These are phyloP conservation scores for Trebouxia gelatinosa DNA, from an alignment of 163 green algal genomes.

Conservation along the genomic window DNA sequence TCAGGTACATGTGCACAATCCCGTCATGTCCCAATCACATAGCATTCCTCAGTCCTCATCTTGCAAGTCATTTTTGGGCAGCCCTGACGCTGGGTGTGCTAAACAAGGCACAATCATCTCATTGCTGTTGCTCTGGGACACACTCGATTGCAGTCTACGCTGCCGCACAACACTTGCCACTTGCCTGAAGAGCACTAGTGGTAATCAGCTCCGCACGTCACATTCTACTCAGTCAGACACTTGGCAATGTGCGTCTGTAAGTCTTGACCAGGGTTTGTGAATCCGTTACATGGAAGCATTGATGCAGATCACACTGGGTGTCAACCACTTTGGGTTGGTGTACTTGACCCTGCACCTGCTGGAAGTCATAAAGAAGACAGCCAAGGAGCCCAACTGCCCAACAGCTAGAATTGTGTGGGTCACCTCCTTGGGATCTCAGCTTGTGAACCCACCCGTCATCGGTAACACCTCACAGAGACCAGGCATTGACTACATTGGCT, in stretches of 20 bases:
- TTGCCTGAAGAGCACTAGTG: too few species aligned
- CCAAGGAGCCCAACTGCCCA: not conserved
- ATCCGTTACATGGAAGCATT: not conserved
- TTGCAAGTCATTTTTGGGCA: too few species aligned
- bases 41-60: too few species aligned
- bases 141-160: too few species aligned
- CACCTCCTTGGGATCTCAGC: slow-evolving; percentile 40
- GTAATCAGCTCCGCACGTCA: not conserved
- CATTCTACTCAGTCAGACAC: not conserved
- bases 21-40: too few species aligned
- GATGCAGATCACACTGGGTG: slow-evolving; percentile 44
- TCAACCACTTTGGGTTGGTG: slow-evolving; percentile 42
- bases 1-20: too few species aligned
- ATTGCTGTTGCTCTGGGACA: too few species aligned
- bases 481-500: slow-evolving; percentile 35
- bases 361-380: slow-evolving; percentile 37
- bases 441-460: slow-evolving; percentile 43
- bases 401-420: slow-evolving; percentile 42
- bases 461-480: slow-evolving; percentile 8
- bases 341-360: slow-evolving; percentile 45
- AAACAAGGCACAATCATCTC: too few species aligned
- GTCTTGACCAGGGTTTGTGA: not conserved
- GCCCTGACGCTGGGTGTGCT: too few species aligned
- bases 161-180: too few species aligned
- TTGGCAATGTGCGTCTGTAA: too few species aligned